Conservation (phyloP, 768 basidiomycete genomes). For the Pisolithus sp. region DNA sequence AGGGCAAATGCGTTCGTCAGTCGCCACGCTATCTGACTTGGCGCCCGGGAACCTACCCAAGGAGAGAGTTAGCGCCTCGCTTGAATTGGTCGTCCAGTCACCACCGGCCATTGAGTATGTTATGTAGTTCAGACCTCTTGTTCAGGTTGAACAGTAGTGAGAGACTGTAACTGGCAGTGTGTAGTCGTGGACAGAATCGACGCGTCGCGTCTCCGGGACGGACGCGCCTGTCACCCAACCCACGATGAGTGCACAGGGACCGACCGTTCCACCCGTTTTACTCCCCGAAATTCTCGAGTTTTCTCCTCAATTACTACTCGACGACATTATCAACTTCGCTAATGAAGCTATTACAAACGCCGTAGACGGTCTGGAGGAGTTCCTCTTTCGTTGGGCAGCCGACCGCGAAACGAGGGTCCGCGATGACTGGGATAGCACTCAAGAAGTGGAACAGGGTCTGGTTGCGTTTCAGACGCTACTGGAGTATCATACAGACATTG, state of each 20-base stretch:
- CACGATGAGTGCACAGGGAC: constrained; percentile 23
- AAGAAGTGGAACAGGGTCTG: constrained; percentile 73
- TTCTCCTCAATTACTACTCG: constrained; percentile 76
- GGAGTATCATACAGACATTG: constrained; percentile 82
- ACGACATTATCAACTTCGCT: constrained; percentile 80
- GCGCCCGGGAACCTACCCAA: constrained; percentile 44
- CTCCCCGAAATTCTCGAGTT: constrained; percentile 76
- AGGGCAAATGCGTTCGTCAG: constrained; percentile 1
- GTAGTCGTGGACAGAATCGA: not conserved
- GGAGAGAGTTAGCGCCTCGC: constrained; percentile 67
- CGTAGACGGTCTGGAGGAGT: constrained; percentile 74
- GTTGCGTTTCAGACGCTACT: constrained; percentile 85
- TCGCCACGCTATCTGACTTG: not conserved
- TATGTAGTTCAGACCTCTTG: not conserved
- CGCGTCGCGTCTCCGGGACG: constrained; percentile 22
- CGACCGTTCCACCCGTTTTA: constrained; percentile 40
- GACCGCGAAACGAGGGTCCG: constrained; percentile 44
- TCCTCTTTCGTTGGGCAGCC: constrained; percentile 69
- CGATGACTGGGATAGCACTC: constrained; percentile 51
- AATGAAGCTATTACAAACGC: constrained; percentile 74
- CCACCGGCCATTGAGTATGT: constrained; percentile 14
- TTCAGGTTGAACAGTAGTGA: not conserved
- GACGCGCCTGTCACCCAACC: not conserved
- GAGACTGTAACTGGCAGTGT: no score
- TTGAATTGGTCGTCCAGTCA: constrained; percentile 78